A percentile compares a stretch with the other conserved stretches of the same genome.
Conservation (phyloP, 75 land plant species). For the Cunninghamia lanceolata region DNA sequence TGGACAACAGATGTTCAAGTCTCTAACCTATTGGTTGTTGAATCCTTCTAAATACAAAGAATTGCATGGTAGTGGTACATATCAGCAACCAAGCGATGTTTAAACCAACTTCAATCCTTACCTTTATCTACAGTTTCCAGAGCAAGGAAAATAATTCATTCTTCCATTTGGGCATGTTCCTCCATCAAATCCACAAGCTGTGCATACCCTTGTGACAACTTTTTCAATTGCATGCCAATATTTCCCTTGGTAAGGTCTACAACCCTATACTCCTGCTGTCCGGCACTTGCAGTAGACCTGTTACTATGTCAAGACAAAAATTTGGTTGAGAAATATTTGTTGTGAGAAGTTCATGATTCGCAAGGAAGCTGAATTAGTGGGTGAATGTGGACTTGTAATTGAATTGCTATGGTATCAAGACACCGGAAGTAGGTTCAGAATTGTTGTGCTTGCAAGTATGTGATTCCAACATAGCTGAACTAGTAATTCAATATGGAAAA, state of each 20-base stretch:
- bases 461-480: neutral
- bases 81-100: conserved; percentile 9
- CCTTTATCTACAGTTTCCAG: no score
- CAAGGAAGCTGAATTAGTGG: neutral
- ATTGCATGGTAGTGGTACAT: neutral
- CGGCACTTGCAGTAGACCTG: conserved; percentile 7
- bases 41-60: no score
- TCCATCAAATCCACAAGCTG: no score
- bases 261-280: conserved; percentile 10
- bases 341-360: neutral
- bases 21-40: no score
- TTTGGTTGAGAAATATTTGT: neutral
- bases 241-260: conserved; percentile 36
- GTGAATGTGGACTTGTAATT: neutral
- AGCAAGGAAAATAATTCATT: no score
- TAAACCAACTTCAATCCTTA: no score
- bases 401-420: no score
- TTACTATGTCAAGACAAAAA: neutral
- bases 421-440: neutral
- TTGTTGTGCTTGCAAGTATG: neutral
- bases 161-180: no score
- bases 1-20: no score
- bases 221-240: conserved; percentile 46
- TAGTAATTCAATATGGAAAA: neutral
- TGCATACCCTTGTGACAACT: conserved; percentile 52